A percentile compares a stretch with the other conserved stretches of the same genome.
Evolutionary conservation across 305 asterid species (phyloP).

Genomic region (Fraxinus xanthoxyloides): DNA sequence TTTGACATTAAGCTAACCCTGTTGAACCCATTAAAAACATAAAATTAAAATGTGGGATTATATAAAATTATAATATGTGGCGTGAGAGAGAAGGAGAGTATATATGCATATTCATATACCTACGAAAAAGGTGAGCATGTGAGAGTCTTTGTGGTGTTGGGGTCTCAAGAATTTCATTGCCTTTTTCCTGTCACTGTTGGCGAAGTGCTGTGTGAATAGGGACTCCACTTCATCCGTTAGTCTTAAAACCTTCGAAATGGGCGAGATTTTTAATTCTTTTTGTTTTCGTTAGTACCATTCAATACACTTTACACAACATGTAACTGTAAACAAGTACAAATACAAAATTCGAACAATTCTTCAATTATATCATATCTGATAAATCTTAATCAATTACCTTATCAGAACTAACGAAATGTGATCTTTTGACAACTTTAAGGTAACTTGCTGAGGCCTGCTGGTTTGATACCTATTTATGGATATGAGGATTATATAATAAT

Average conservation of each 20-base stretch:
- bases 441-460: constrained; percentile 62
- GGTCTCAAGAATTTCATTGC: constrained; percentile 93
- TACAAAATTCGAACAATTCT: not conserved
- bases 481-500: not conserved
- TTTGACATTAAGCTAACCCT: not conserved
- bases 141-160: constrained; percentile 74
- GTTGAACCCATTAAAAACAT: not conserved
- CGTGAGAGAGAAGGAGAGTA: not conserved
- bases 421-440: constrained; percentile 67
- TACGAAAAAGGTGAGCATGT: constrained; percentile 84
- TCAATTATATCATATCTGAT: not conserved
- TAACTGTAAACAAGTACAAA: not conserved
- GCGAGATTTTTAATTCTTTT: not conserved
- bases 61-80: not conserved
- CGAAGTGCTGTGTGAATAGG: constrained; percentile 91
- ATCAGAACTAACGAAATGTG: constrained; percentile 78
- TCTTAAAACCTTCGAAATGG: constrained; percentile 60
- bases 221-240: constrained; percentile 98
- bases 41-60: not conserved
- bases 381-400: constrained; percentile 41
- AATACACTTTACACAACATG: not conserved
- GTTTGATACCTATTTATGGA: constrained; percentile 50
- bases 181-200: constrained; percentile 78
- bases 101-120: constrained; percentile 37
- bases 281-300: not conserved